phyloP scores from a whole-genome alignment of 176 grass and related monocot species.

The Cocos nucifera region DNA sequence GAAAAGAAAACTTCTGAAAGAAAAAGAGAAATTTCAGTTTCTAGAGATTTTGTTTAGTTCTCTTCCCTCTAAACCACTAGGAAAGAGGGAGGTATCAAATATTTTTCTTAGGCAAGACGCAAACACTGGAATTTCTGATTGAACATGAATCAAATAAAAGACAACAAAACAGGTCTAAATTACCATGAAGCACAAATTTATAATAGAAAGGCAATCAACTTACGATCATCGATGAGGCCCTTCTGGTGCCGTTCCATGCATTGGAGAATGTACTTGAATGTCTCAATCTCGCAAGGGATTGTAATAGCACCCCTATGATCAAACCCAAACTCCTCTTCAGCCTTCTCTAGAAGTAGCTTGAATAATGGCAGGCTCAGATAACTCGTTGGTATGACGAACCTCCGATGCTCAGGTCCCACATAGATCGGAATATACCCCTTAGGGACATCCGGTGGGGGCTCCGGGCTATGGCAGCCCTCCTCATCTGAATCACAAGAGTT shows the following conservation, averaged over 20 bases:
- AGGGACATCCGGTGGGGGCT: slow-evolving; percentile 45
- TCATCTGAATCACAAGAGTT: slow-evolving; percentile 33
- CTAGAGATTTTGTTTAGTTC: too few relatives aligned
- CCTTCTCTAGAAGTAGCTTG: slow-evolving; percentile 75
- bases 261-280: slow-evolving; percentile 94
- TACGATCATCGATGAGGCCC: slow-evolving; percentile 31
- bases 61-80: too few relatives aligned
- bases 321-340: slow-evolving; percentile 73
- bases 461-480: slow-evolving; percentile 56
- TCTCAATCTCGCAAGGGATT: slow-evolving; percentile 66
- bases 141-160: too few relatives aligned
- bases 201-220: background rate
- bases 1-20: too few relatives aligned
- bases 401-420: slow-evolving; percentile 46
- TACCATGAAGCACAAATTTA: too few relatives aligned
- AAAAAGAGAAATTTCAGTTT: too few relatives aligned
- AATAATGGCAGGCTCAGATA: slow-evolving; percentile 71
- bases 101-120: too few relatives aligned
- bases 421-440: slow-evolving; percentile 55
- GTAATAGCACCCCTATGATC: slow-evolving; percentile 49
- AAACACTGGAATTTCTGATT: too few relatives aligned
- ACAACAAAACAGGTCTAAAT: too few relatives aligned
- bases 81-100: too few relatives aligned
- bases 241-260: slow-evolving; percentile 47
- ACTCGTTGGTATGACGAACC: slow-evolving; percentile 79